Evolutionary conservation across 148 eudicot genomes (phyloP).

Genomic region (Mesembryanthemum crystallinum): DNA sequence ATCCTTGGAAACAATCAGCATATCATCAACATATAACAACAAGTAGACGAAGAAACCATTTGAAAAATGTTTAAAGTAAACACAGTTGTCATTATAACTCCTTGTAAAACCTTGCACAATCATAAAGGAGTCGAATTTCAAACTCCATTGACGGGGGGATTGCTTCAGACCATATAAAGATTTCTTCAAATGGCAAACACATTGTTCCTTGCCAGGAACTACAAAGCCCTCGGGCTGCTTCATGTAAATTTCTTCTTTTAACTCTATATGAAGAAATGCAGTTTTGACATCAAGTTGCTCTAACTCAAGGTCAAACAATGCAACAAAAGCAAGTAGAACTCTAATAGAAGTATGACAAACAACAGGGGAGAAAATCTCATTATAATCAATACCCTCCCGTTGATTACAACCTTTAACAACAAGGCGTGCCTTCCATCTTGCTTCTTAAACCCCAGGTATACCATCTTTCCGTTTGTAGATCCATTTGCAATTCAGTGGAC

Average conservation of each 20-base stretch:
- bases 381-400: neutral
- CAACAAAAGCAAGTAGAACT: neutral
- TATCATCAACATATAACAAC: neutral
- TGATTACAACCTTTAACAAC: neutral
- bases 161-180: conserved; percentile 3
- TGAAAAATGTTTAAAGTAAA: no score
- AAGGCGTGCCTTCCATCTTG: neutral
- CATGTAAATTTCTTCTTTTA: neutral
- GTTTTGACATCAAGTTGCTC: conserved; percentile 1
- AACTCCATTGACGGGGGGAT: neutral
- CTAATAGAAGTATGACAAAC: neutral
- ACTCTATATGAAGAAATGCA: neutral
- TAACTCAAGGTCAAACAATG: neutral
- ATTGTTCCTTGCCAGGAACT: neutral
- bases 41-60: neutral
- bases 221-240: conserved; percentile 1
- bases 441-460: no score
- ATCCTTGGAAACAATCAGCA: neutral
- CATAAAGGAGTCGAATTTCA: no score
- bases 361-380: neutral
- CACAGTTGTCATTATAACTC: no score
- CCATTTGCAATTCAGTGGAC: neutral
- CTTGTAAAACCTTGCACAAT: no score
- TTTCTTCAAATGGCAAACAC: neutral
- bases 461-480: neutral